Conservation (phyloP, 2,329 filamentous ascomycete genomes). For the Fusarium liriodendri region DNA sequence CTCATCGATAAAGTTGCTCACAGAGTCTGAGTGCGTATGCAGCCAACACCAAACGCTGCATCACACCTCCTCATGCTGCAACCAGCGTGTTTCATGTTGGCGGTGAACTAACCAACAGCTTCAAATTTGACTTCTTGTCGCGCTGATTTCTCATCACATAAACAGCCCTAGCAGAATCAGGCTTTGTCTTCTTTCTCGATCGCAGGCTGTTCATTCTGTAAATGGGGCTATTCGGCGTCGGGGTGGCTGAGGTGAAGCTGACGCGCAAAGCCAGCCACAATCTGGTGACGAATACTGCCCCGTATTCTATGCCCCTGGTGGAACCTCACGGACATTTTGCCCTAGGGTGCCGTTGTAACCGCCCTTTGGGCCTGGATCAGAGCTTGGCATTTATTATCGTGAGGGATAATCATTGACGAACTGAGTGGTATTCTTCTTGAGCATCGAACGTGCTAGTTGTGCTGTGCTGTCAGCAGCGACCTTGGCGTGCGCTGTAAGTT, state of each 20-base stretch:
- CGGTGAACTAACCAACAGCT: background rate
- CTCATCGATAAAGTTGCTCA: background rate
- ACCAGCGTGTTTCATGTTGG: constrained; percentile 11
- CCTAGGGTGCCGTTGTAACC: constrained; percentile 2
- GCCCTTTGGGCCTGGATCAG: background rate
- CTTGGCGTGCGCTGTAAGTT: background rate
- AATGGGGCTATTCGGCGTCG: background rate
- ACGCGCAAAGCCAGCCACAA: constrained; percentile 23
- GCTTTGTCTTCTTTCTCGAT: background rate
- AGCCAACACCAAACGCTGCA: background rate
- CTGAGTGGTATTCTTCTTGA: background rate
- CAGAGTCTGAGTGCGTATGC: background rate
- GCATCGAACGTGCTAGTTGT: background rate
- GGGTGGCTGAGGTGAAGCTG: constrained; percentile 18
- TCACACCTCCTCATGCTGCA: constrained; percentile 4
- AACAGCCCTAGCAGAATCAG: background rate
- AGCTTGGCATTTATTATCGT: background rate
- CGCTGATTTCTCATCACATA: background rate
- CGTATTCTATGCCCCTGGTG: constrained; percentile 19
- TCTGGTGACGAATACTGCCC: constrained; percentile 34
- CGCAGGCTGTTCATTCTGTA: background rate
- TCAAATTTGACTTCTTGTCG: background rate
- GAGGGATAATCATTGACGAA: background rate
- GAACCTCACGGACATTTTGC: constrained; percentile 5
- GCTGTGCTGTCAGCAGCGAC: background rate